These are phyloP conservation scores for Salix caprea DNA, from an alignment of 345 rosid genomes.

Conservation along the genomic window DNA sequence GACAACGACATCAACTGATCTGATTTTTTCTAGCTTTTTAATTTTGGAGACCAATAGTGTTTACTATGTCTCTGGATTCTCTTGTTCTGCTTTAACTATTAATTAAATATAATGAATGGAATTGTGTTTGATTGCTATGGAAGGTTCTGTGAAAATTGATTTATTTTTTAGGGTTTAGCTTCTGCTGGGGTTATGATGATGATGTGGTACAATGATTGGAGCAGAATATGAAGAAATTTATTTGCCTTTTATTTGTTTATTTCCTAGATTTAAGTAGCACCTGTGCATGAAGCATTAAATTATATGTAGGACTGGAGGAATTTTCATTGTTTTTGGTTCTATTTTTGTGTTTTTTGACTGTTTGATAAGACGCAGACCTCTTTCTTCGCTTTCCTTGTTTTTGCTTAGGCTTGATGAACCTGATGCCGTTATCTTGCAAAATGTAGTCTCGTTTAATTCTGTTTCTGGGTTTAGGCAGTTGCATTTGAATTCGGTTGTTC, in stretches of 20 bases:
- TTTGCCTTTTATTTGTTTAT: too few species aligned
- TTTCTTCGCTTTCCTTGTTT: neutral
- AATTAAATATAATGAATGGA: neutral
- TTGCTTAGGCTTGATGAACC: neutral
- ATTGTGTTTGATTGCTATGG: neutral
- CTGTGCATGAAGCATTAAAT: too few species aligned
- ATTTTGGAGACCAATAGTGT: neutral
- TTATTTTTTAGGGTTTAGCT: too few species aligned
- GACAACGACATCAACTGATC: constrained; percentile 74
- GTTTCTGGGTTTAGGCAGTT: too few species aligned
- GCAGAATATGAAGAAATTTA: neutral
- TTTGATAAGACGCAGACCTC: too few species aligned
- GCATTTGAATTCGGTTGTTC: too few species aligned
- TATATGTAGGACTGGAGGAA: too few species aligned
- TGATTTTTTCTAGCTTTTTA: neutral
- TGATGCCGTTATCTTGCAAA: neutral
- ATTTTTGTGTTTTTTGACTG: too few species aligned
- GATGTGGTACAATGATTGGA: neutral
- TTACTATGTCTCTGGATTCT: neutral
- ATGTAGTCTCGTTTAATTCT: neutral
- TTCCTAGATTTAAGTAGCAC: neutral
- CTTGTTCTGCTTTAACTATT: neutral
- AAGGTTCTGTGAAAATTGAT: neutral
- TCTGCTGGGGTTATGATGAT: neutral
- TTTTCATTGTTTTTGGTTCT: too few species aligned